Evolutionary conservation across 2,329 filamentous ascomycete genomes (phyloP), one percentile per base, ranked within the genome.

Genomic region (Diaporthe ampelina): DNA sequence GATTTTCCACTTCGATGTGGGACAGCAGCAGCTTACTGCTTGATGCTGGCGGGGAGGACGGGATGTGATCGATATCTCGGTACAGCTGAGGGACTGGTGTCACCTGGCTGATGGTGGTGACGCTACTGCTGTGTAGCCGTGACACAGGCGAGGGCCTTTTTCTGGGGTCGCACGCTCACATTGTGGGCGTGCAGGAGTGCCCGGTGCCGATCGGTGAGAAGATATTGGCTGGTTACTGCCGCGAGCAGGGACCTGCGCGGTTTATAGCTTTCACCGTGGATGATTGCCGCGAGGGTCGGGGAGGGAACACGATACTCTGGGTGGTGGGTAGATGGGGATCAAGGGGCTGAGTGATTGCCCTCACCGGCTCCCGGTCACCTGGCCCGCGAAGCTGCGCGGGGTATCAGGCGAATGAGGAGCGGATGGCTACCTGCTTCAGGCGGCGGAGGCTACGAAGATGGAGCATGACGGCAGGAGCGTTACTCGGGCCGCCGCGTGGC

Each of bases 41-140:
- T 43, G 40, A 43, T 43, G 15, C 40, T 43, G 40, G 40, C 40
- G 15, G 40, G 40, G 40, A 7, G 40, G 15, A 19, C 6, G 40
- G 40, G 61, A 11, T 15, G 43, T 37, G 63, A 10, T 52, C 45
- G 45, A 52, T 17, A 67, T 67, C 45, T 52, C 32, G 29, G 45
- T 24, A 19, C 45, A n/a, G 21, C 45, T 48, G 63, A 37, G 4
- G 32, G 21, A 15, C 21, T 52, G 61, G 19, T 15, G 9, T 65
- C 2, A 24, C 43, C n/a, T 17, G 19, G 29, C 24, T 29, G n/a
- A 19, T 57, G 54, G 58, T 61, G 35, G 8, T 43, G 58, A 50
- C 29, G 63, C 63, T 67, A n/a, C 29, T 67, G 63, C 63, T 26
- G 63, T 67, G 63, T 67, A 67, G n/a, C 45, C 45, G 29, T 67